phyloP scores from a whole-genome alignment of 1,139 yeast genomes.

The Spathaspora sp. region DNA sequence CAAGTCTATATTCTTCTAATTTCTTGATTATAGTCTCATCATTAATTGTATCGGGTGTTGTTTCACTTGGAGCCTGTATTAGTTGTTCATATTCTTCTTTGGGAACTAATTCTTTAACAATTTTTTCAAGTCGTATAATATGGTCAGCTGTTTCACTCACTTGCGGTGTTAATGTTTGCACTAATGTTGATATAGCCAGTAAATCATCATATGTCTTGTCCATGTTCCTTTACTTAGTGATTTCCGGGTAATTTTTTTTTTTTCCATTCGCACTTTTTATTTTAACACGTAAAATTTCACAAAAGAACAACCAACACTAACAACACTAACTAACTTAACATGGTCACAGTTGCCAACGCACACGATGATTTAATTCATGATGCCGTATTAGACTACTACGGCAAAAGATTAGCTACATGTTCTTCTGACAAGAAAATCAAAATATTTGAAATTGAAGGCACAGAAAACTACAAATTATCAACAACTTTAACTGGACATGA shows the following conservation, averaged over 20 bases:
- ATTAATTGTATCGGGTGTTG: neutral
- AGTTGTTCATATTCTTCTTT: constrained; percentile 16
- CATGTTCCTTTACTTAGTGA: constrained; percentile 14
- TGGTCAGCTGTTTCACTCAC: constrained; percentile 22
- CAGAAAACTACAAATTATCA: constrained; percentile 72
- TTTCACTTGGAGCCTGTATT: constrained; percentile 2
- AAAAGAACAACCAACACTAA: neutral
- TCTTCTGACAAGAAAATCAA: constrained; percentile 94
- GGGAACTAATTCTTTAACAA: constrained; percentile 24
- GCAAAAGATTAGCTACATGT: constrained; percentile 91
- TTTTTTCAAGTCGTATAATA: constrained; percentile 20
- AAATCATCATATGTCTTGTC: constrained; percentile 25
- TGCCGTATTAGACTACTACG: constrained; percentile 95
- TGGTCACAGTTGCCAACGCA: constrained; percentile 77
- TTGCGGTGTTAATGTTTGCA: constrained; percentile 21
- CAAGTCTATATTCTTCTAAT: constrained; percentile 36
- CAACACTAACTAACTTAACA: neutral
- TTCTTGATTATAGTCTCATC: constrained; percentile 9
- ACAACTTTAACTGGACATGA: constrained; percentile 89
- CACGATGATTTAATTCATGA: constrained; percentile 93
- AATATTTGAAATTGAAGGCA: constrained; percentile 82
- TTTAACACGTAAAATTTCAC: neutral
- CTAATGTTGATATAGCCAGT: constrained; percentile 20
- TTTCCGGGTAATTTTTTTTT: neutral
- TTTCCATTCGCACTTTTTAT: neutral